Conservation (phyloP, 2,329 filamentous ascomycete genomes). For the Orbilia blumenaviensis region DNA sequence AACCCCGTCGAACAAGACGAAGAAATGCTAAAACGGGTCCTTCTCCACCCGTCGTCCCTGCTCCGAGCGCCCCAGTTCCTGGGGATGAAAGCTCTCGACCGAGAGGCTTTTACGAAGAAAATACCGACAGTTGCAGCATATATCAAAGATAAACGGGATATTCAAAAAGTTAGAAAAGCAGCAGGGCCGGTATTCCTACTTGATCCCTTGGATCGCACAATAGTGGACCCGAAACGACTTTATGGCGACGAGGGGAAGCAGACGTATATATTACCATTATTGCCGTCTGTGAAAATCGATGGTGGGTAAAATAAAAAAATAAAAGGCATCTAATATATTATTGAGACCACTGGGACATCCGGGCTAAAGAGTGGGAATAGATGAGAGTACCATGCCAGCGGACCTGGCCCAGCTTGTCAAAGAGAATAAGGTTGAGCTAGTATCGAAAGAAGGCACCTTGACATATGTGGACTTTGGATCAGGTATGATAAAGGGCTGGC, state of each 20-base stretch:
- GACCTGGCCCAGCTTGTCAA: slow-evolving; percentile 40
- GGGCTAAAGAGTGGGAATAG: slow-evolving; percentile 12
- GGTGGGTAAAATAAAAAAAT: slow-evolving; percentile 64
- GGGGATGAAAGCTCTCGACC: slow-evolving; percentile 72
- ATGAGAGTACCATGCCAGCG: slow-evolving; percentile 3
- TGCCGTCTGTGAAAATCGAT: slow-evolving; percentile 64
- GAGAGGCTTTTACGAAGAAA: slow-evolving; percentile 80
- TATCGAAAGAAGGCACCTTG: slow-evolving; percentile 6
- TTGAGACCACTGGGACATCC: slow-evolving; percentile 21
- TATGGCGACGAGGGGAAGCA: slow-evolving; percentile 26
- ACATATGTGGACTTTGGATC: slow-evolving; percentile 55
- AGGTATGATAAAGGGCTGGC: not conserved
- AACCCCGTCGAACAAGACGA: slow-evolving; percentile 9
- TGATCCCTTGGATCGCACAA: slow-evolving; percentile 23
- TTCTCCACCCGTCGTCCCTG: not conserved
- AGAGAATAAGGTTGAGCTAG: slow-evolving; percentile 25
- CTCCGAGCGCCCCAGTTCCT: slow-evolving; percentile 54
- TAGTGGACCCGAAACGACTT: slow-evolving; percentile 2
- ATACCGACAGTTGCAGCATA: slow-evolving; percentile 80
- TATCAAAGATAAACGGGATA: slow-evolving; percentile 77
- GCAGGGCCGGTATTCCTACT: slow-evolving; percentile 62
- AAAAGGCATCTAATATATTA: no score
- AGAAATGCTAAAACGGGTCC: slow-evolving; percentile 26
- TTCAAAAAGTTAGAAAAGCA: slow-evolving; percentile 73
- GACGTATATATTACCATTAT: slow-evolving; percentile 26